Evolutionary conservation across 495 filamentous ascomycete species (phyloP), one percentile per base, ranked within the genome.

Genomic region (Hypoxylon trugodes): DNA sequence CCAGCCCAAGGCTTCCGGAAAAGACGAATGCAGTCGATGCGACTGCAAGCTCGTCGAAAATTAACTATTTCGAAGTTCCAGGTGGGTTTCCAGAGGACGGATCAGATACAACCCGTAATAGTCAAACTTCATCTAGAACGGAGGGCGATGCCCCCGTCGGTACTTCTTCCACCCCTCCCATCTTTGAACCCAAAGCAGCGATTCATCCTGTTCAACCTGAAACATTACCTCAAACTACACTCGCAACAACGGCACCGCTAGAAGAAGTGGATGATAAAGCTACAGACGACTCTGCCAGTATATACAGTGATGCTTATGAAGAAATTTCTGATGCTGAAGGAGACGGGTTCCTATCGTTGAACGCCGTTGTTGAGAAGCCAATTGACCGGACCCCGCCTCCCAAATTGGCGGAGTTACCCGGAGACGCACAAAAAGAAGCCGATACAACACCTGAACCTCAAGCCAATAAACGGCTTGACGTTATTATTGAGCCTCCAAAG

Each of bases 231-330:
- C 69, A 68, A 35, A 68, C 67, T 51, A 65, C 60, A 22, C 68
- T 70, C 10, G 37, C 59, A 18, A 65, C 64, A 19, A 54, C 61
- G 55, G 16, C 54, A 22, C 41, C 50, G 18, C 22, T 61, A 35
- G 46, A 35, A 12, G 15, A 16, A 24, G 25, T n/a, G 5, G 54
- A 62, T 6, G 43, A 58, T 21, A 10, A 35, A 1, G 36, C 59
- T 53, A 59, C 51, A 1, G 68, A 70, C 13, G 62, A 68, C 13
- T 68, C 70, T 21, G 28, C 81, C 25, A 94, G 90, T 73, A 82
- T 94, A 42, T 97, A 94, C 73, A 95, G 90, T 68, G 93, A 97
- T 80, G 93, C 93, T 2, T 87, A 87, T 36, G 93, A 96, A 69
- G 89, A 92, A 50, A 75, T 90, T 1, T 80, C 82, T 0, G 86